phyloP scores from a whole-genome alignment of 1,139 yeast genomes.

The Kodamaea suecica region DNA sequence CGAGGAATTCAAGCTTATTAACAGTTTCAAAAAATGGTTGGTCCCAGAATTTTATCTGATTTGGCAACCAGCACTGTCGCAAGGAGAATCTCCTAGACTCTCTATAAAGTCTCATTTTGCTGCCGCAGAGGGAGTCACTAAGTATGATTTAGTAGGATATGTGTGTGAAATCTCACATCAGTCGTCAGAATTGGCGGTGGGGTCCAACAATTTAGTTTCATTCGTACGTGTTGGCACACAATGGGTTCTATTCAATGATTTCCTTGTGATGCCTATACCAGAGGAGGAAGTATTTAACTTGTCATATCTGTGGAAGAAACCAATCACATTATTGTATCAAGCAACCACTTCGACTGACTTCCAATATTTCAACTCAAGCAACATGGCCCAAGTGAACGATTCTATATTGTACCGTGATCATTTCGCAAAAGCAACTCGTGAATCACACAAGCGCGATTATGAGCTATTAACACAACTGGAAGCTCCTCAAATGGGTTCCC shows the following conservation, averaged over 20 bases:
- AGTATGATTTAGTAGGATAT: constrained; percentile 63
- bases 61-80: constrained; percentile 17
- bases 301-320: constrained; percentile 76
- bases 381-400: constrained; percentile 43
- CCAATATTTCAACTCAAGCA: constrained; percentile 20
- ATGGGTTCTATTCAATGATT: constrained; percentile 92
- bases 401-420: constrained; percentile 71
- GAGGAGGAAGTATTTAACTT: constrained; percentile 73
- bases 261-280: constrained; percentile 74
- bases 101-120: constrained; percentile 26
- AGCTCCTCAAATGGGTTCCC: constrained; percentile 69
- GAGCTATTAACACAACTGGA: constrained; percentile 61
- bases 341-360: constrained; percentile 18
- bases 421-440: constrained; percentile 69
- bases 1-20: constrained; percentile 42
- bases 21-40: constrained; percentile 53
- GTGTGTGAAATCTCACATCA: constrained; percentile 67
- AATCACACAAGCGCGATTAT: constrained; percentile 59
- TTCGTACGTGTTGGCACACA: constrained; percentile 50
- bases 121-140: constrained; percentile 22
- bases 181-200: constrained; percentile 39
- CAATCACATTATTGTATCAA: constrained; percentile 70
- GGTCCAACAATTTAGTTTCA: constrained; percentile 58
- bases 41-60: constrained; percentile 55
- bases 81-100: constrained; percentile 18